A percentile compares a stretch with the other conserved stretches of the same genome.
phyloP scores from a whole-genome alignment of 345 rosid genomes.

The Eucalyptus cloeziana region DNA sequence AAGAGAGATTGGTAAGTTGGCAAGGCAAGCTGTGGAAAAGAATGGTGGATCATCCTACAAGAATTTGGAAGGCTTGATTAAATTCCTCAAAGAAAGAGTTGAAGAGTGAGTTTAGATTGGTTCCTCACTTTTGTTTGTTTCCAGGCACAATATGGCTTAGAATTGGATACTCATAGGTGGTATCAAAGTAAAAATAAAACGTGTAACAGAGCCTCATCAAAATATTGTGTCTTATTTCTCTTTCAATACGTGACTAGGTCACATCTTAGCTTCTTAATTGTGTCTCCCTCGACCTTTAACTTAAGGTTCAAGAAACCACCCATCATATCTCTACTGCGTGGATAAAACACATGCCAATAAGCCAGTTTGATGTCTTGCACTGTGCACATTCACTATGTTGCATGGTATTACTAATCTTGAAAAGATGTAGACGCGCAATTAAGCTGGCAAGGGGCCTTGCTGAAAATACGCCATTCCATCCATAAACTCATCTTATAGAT shows the following conservation, averaged over 20 bases:
- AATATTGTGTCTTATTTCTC: background rate
- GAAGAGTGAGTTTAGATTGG: background rate
- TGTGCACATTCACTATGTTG: no score
- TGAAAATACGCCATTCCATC: background rate
- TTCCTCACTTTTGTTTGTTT: background rate
- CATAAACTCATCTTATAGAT: background rate
- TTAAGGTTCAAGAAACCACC: background rate
- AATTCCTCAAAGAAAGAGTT: background rate
- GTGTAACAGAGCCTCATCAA: background rate
- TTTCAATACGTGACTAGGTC: background rate
- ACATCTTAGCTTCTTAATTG: background rate
- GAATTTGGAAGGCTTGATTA: constrained; percentile 2
- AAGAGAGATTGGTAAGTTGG: background rate
- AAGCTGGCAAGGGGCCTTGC: background rate
- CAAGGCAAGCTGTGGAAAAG: background rate
- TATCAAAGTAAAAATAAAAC: background rate
- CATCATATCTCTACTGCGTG: no score
- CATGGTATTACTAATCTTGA: background rate
- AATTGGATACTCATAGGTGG: background rate
- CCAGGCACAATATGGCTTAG: background rate
- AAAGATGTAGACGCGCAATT: background rate
- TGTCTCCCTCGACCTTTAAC: background rate
- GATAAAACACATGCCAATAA: no score
- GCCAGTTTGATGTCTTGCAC: no score
- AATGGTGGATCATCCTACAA: constrained; percentile 2